Evolutionary conservation across 2,329 filamentous ascomycete species (phyloP), one percentile per base, ranked within the genome.

Genomic region (Penicillium digitatum): DNA sequence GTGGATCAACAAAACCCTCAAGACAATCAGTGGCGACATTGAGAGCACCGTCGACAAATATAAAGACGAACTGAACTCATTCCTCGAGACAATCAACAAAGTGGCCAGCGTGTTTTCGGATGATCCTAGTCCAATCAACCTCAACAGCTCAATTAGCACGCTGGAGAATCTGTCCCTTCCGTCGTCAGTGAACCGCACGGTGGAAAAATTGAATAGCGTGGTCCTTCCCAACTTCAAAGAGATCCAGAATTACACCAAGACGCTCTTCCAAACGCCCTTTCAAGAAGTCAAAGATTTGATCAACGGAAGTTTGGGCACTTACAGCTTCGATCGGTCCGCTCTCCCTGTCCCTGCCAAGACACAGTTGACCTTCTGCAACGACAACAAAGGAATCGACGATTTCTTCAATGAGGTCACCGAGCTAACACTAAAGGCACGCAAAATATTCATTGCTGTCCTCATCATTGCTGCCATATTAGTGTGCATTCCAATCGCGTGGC

Each of bases 331-430:
- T 69, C 81, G 85, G 16, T 82, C 83, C 12, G 74, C 87, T 10
- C 93, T 99, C 64, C 90, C 92, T 0, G 81, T 96, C 3, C 91
- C 94, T 1, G 77, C 87, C 64, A 96, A 95, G 76, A 82, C 95
- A 72, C 78, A 85, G 35, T 79, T 99, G 50, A 87, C 82, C 0
- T 97, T 99, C 76, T 99, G 94, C 78, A 90, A 90, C 39, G 85
- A 90, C 69, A 90, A 94, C 74, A 82, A 89, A 61, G 85, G 83
- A 31, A 88, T 99, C 72, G 85, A 87, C 67, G 80, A 86, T 60
- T 97, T 97, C 78, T 99, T 99, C 72, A 78, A 86, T 54, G 79
- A 79, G 12, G 79, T 97, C 1, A 83, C 84, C 48, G 75, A 83
- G 26, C 79, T 90, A 42, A 83, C 87, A n/a, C 75, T 80, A 51